phyloP scores from a whole-genome alignment of 2,329 filamentous ascomycete species.

The Fusarium globosum region DNA sequence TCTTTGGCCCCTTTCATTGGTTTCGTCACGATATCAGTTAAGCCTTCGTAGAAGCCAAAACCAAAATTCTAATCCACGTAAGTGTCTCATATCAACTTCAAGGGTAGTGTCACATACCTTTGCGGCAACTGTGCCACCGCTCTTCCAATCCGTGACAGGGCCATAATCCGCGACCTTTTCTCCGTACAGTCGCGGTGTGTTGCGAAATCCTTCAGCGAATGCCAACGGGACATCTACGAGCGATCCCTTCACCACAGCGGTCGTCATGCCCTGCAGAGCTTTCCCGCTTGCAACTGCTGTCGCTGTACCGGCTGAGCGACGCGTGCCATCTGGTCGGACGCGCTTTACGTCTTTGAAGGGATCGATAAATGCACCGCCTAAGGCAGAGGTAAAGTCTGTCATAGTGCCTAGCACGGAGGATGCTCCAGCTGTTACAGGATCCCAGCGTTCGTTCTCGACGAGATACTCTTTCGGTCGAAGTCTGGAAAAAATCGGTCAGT shows the following conservation, averaged over 20 bases:
- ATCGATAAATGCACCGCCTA: not conserved
- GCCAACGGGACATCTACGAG: not conserved
- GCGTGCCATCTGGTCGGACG: not conserved
- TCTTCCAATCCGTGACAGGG: not conserved
- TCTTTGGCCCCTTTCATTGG: not conserved
- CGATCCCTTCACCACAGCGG: not conserved
- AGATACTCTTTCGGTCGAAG: not conserved
- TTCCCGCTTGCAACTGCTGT: not conserved
- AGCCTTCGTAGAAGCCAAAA: not conserved
- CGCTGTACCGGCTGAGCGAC: not conserved
- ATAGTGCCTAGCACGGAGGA: not conserved
- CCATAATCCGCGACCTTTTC: not conserved
- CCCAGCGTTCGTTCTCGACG: not conserved
- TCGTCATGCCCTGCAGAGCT: not conserved
- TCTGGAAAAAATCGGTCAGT: not conserved
- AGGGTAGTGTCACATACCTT: not conserved
- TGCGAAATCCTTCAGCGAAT: not conserved
- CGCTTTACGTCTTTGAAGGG: constrained; percentile 6
- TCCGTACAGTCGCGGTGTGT: not conserved
- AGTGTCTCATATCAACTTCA: too few species aligned
- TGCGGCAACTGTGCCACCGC: not conserved
- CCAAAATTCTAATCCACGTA: not conserved
- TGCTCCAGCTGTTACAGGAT: not conserved
- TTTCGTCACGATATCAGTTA: not conserved
- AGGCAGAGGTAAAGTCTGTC: not conserved